Percentiles rank a stretch among this genome's conserved stretches.
These are phyloP conservation scores for Ustilago trichophora DNA, from an alignment of 1,284 basidiomycete species.

Conservation along the genomic window DNA sequence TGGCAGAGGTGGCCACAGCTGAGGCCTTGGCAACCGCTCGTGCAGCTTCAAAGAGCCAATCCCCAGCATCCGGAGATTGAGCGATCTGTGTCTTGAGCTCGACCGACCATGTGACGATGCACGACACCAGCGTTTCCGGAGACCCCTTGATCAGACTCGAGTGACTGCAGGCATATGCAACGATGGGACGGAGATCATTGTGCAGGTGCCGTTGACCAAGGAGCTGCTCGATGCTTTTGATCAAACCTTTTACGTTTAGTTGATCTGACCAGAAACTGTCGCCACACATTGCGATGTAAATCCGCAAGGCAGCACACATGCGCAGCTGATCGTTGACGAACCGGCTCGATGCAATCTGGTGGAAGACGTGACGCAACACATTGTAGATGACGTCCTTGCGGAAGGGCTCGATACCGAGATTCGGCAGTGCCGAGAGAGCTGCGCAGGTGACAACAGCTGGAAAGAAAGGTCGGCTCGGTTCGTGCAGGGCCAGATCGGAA, in stretches of 20 bases:
- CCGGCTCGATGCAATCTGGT: conserved; percentile 75
- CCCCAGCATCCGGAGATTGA: neutral
- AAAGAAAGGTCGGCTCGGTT: conserved; percentile 45
- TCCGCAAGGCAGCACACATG: conserved; percentile 75
- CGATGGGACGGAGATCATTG: conserved; percentile 76
- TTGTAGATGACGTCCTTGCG: conserved; percentile 33
- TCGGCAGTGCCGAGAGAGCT: conserved; percentile 7
- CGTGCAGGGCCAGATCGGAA: conserved; percentile 14
- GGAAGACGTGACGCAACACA: conserved; percentile 74
- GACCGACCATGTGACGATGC: conserved; percentile 24
- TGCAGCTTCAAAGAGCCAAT: conserved; percentile 27
- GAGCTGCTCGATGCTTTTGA: conserved; percentile 76
- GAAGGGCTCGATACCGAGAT: conserved; percentile 16
- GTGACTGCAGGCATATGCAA: conserved; percentile 65
- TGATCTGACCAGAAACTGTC: conserved; percentile 24
- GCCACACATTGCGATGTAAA: conserved; percentile 48
- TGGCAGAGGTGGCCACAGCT: conserved; percentile 20
- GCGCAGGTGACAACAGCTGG: conserved; percentile 17
- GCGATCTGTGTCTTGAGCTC: conserved; percentile 1
- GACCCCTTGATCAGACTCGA: conserved; percentile 5
- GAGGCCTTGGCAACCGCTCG: conserved; percentile 16
- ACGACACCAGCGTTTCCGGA: conserved; percentile 18
- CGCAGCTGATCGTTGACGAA: conserved; percentile 87
- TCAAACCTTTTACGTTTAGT: conserved; percentile 69
- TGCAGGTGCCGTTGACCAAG: conserved; percentile 77